Evolutionary conservation across 2,329 filamentous ascomycete species (phyloP), one percentile per base, ranked within the genome.

Genomic region (Talaromyces sp.): DNA sequence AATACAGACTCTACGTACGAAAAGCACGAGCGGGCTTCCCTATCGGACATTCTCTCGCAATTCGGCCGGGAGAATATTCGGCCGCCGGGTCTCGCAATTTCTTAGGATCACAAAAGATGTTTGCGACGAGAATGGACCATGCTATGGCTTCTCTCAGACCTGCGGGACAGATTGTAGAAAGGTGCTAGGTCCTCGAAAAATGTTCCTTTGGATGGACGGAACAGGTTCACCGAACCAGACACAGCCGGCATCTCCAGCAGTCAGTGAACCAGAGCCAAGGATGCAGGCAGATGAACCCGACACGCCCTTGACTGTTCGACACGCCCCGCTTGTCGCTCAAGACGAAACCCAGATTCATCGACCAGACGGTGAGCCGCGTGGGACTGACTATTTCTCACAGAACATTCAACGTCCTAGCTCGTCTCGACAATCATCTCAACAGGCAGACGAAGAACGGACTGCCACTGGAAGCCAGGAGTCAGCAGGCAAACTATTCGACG

Each of bases 161-260:
- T 89, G 87, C 70, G 86, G 86, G 1, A 78, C 80, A 27, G 85
- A 88, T 66, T 88, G 87, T 73, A 84, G 85, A 69, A 86, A 84
- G 72, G 73, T 77, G 3, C 70, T 76, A 19, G 68, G 68, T 35
- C 69, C 72, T 16, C 22, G 48, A 2, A 52, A 50, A 5, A 13
- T 37, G 13, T 39, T 39, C 16, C 47, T 72, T 69, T 50, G 67
- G 24, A 57, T 61, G 59, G n/a, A 41, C 10, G 39, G 56, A 27
- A 19, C 48, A 7, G 39, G 39, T n/a, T 39, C 58, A 6, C 27
- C n/a, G 31, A 52, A 45, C 35, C 56, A 57, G n/a, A 35, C 45
- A 16, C 56, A 35, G 14, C 24, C 47, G 10, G 57, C 27, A 14
- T 58, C 64, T 50, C 48, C 63, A 24, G 52, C 62, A 39, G 33